Evolutionary conservation across 345 rosid species (phyloP).

Genomic region (Geranium brycei): DNA sequence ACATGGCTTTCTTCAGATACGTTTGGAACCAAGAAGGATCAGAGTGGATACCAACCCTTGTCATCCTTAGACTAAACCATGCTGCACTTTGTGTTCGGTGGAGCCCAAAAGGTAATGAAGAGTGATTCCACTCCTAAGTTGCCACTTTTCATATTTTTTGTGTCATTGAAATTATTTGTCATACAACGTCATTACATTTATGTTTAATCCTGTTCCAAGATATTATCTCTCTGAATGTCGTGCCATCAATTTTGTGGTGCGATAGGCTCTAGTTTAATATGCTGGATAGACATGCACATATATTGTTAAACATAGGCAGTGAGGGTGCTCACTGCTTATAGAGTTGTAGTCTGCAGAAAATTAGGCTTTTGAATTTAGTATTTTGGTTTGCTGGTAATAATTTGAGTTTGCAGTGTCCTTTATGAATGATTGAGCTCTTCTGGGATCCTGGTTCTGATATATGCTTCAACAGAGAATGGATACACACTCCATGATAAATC

Average conservation of each 20-base stretch:
- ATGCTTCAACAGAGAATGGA: neutral
- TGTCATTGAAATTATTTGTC: neutral
- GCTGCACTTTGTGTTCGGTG: constrained; percentile 95
- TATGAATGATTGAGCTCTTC: neutral
- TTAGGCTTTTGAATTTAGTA: neutral
- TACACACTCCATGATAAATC: neutral
- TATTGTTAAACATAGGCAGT: too few relatives aligned
- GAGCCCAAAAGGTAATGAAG: constrained; percentile 74
- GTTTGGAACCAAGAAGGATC: constrained; percentile 86
- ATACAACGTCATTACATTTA: neutral
- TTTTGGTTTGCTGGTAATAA: neutral
- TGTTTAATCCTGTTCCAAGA: too few relatives aligned
- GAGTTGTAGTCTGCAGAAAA: neutral
- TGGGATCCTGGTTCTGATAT: neutral
- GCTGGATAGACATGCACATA: neutral
- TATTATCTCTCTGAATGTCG: neutral
- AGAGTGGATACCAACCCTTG: constrained; percentile 93
- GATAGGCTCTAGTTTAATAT: neutral
- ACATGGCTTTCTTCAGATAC: constrained; percentile 29
- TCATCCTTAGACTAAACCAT: constrained; percentile 91
- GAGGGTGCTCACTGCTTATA: too few relatives aligned
- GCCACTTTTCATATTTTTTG: constrained; percentile 7
- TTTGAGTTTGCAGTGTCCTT: neutral
- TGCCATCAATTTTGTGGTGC: neutral
- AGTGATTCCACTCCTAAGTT: constrained; percentile 1